Conservation (phyloP, 345 rosid genomes). For the thale cress (Arabidopsis thaliana) region DNA sequence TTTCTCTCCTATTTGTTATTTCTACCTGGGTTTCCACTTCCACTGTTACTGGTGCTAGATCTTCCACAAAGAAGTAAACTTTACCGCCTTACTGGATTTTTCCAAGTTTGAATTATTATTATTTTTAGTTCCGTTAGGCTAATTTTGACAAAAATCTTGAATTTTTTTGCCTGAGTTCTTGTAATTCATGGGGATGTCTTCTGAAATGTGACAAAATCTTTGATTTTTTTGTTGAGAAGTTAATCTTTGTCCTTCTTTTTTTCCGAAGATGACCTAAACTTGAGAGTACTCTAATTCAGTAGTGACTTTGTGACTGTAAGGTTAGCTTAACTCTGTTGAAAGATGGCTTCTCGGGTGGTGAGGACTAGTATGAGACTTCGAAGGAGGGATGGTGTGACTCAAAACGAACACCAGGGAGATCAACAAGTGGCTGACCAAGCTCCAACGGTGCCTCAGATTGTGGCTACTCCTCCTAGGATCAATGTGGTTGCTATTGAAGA, state of each 20-base stretch:
- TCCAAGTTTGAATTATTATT: neutral
- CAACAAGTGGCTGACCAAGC: slow-evolving; percentile 36
- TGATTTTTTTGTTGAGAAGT: neutral
- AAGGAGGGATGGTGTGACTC: slow-evolving; percentile 22
- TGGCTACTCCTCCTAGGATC: slow-evolving; percentile 40
- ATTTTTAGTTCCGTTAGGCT: neutral
- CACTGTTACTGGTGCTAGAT: neutral
- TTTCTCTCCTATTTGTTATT: neutral
- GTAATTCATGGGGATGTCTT: neutral
- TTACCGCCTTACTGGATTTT: slow-evolving; percentile 16
- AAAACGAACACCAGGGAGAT: neutral
- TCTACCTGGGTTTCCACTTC: neutral
- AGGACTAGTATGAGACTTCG: slow-evolving; percentile 12
- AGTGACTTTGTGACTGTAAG: neutral
- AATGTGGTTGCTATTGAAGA: slow-evolving; percentile 72
- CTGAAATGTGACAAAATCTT: slow-evolving; percentile 10
- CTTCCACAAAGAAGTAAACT: neutral
- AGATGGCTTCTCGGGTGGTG: slow-evolving; percentile 27
- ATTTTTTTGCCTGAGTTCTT: neutral
- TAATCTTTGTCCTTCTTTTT: neutral
- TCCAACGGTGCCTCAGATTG: slow-evolving; percentile 24
- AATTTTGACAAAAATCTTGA: neutral
- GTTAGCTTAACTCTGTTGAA: neutral
- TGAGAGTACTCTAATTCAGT: neutral
- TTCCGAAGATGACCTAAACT: neutral